Percentiles rank a stretch among this genome's conserved stretches.
These are phyloP conservation scores for Fusarium papillatum DNA, from an alignment of 2,329 filamentous ascomycete species.

Conservation along the genomic window DNA sequence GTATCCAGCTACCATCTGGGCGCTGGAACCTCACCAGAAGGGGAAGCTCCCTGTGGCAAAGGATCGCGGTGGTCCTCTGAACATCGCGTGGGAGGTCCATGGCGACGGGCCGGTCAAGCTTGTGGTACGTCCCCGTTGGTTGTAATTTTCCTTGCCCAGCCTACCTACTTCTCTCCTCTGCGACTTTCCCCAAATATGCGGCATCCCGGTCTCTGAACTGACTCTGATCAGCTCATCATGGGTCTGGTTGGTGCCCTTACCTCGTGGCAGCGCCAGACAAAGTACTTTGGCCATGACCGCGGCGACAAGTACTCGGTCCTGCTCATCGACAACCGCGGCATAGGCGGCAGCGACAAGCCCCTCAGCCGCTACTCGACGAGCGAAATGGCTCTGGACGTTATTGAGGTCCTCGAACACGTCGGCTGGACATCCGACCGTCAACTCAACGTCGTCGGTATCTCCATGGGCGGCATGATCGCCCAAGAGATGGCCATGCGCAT, in stretches of 20 bases:
- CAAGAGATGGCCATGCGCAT: constrained; percentile 79
- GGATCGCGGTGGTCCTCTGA: constrained; percentile 79
- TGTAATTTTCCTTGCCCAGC: constrained; percentile 11
- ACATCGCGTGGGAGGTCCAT: constrained; percentile 85
- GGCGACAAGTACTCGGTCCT: constrained; percentile 79
- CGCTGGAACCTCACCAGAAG: constrained; percentile 73
- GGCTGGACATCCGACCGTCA: constrained; percentile 71
- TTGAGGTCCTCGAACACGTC: constrained; percentile 78
- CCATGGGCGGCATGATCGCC: constrained; percentile 93
- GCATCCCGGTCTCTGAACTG: neutral
- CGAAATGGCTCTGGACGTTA: constrained; percentile 84
- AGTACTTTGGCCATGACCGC: constrained; percentile 82
- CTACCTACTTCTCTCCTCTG: constrained; percentile 6
- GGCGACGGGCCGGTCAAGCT: constrained; percentile 80
- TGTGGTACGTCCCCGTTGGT: constrained; percentile 68
- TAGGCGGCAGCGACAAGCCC: constrained; percentile 85
- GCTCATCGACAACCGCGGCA: constrained; percentile 87
- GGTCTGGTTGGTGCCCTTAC: constrained; percentile 78
- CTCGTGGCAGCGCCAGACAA: constrained; percentile 87
- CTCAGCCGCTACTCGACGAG: constrained; percentile 83
- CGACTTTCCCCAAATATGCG: neutral
- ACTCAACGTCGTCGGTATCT: constrained; percentile 81
- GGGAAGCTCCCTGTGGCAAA: constrained; percentile 76
- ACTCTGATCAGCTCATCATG: constrained; percentile 76
- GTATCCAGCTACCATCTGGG: constrained; percentile 76